Percentiles rank a stretch among this genome's conserved stretches.
These are phyloP conservation scores for Pythium brachiatum DNA, from an alignment of 352 stramenopile species.

Conservation along the genomic window DNA sequence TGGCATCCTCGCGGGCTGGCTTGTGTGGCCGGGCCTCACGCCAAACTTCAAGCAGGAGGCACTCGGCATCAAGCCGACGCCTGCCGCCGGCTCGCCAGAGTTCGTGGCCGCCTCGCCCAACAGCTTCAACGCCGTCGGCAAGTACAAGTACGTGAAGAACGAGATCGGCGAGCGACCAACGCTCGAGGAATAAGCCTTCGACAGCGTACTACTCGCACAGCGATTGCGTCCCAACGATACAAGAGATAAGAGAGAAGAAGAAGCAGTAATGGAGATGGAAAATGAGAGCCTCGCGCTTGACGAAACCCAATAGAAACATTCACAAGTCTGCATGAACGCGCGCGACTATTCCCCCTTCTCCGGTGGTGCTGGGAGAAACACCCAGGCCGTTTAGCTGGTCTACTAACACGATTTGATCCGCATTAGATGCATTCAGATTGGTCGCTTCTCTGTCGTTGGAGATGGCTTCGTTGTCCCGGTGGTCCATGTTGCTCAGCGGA, in stretches of 20 bases:
- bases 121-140: slow-evolving; percentile 48
- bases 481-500: too few relatives aligned
- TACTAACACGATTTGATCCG: too few relatives aligned
- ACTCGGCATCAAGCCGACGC: slow-evolving; percentile 48
- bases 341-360: neutral
- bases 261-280: neutral
- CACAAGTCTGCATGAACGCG: neutral
- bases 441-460: too few relatives aligned
- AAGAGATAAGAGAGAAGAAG: neutral
- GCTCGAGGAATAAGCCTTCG: slow-evolving; percentile 56
- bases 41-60: slow-evolving; percentile 72
- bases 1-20: slow-evolving; percentile 53
- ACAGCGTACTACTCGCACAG: neutral
- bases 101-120: slow-evolving; percentile 22
- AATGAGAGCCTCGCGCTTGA: neutral
- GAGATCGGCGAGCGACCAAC: slow-evolving; percentile 76
- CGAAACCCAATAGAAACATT: slow-evolving; percentile 4
- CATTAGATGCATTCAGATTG: too few relatives aligned
- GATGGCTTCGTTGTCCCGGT: too few relatives aligned
- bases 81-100: slow-evolving; percentile 20
- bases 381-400: neutral
- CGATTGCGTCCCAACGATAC: neutral
- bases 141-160: slow-evolving; percentile 77
- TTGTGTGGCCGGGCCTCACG: slow-evolving; percentile 71
- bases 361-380: neutral